These are phyloP conservation scores for Boletus subcaerulescens DNA, from an alignment of 768 basidiomycete species.

Conservation along the genomic window DNA sequence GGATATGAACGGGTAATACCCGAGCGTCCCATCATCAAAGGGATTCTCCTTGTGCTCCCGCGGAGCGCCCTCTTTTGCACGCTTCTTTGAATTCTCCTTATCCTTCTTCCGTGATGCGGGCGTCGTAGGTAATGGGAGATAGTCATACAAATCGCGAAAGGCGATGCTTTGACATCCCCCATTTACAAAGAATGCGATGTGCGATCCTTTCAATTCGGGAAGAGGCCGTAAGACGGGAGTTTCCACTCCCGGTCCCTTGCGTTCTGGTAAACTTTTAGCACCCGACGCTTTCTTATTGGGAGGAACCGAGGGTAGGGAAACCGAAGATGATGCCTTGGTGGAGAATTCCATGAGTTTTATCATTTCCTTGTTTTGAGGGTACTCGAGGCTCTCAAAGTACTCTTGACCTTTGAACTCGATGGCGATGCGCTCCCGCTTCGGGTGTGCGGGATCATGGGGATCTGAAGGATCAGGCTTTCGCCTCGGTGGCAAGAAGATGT, in stretches of 20 bases:
- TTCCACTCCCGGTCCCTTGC: conserved; percentile 35
- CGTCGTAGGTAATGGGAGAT: conserved; percentile 71
- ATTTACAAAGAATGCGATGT: conserved; percentile 89
- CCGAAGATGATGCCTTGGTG: conserved; percentile 52
- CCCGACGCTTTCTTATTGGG: conserved; percentile 62
- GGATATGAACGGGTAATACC: conserved; percentile 95
- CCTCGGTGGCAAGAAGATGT: conserved; percentile 79
- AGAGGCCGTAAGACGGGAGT: conserved; percentile 55
- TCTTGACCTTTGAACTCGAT: conserved; percentile 97
- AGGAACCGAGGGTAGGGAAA: conserved; percentile 53
- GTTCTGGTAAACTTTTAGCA: conserved; percentile 67
- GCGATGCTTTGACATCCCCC: conserved; percentile 82
- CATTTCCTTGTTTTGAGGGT: conserved; percentile 91
- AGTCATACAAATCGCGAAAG: conserved; percentile 88
- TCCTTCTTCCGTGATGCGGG: conserved; percentile 56
- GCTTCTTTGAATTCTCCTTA: conserved; percentile 53
- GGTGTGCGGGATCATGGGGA: conserved; percentile 72
- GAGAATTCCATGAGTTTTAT: conserved; percentile 76
- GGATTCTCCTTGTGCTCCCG: conserved; percentile 78
- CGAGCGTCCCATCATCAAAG: conserved; percentile 91
- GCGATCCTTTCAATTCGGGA: conserved; percentile 66
- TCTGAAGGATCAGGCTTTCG: conserved; percentile 59
- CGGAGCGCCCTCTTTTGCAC: conserved; percentile 57
- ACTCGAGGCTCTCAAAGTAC: conserved; percentile 93
- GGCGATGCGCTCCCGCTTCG: conserved; percentile 86